phyloP scores from a whole-genome alignment of 306 rosid species.

The Mimosa pudica region DNA sequence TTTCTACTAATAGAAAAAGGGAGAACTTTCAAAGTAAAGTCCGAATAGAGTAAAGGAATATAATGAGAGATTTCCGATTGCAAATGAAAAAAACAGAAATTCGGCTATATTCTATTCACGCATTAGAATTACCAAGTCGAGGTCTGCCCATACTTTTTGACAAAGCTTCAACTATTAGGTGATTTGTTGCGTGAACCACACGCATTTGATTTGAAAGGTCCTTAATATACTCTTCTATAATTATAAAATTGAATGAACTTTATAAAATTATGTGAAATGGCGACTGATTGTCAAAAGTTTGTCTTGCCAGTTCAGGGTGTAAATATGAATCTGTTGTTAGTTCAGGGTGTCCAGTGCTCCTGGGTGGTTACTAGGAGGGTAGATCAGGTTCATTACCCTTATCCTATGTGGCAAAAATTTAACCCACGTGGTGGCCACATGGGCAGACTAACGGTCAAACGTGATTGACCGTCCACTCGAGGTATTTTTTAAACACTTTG shows the following conservation, averaged over 20 bases:
- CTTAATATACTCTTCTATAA: background rate
- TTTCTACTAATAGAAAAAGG: background rate
- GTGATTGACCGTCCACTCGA: no score
- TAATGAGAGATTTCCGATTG: background rate
- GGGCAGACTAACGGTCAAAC: no score
- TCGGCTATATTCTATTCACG: background rate
- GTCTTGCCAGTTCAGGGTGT: no score
- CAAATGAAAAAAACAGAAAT: background rate
- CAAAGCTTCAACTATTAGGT: background rate
- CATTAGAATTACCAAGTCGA: background rate
- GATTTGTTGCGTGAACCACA: background rate
- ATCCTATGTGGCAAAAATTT: no score
- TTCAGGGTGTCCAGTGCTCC: no score
- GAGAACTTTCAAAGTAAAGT: background rate
- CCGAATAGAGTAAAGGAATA: background rate
- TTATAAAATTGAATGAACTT: background rate
- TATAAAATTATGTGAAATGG: background rate
- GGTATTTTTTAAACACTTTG: no score
- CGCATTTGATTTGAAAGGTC: constrained; percentile 14
- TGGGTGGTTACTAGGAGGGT: no score
- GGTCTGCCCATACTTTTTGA: background rate
- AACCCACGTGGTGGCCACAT: no score
- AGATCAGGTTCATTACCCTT: no score
- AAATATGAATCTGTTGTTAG: no score
- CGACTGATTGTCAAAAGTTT: background rate